These are phyloP conservation scores for Krasilnikovozyma curviuscula DNA, from an alignment of 768 basidiomycete species.

Conservation along the genomic window DNA sequence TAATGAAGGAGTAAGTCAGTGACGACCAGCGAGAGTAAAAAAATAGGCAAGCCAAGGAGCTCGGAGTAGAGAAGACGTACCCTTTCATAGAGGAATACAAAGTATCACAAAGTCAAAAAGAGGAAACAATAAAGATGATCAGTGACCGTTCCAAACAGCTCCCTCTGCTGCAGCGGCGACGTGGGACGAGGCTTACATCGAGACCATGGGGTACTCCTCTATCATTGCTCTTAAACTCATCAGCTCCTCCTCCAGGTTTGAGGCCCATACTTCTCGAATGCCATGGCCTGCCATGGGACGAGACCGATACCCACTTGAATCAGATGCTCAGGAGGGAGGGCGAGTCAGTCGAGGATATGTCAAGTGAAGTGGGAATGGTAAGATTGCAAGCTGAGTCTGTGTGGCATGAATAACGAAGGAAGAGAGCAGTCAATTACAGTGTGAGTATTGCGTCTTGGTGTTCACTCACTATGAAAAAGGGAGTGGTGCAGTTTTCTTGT, in stretches of 20 bases:
- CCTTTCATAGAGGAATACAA: background rate
- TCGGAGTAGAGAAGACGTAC: background rate
- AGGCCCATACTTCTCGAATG: conserved; percentile 88
- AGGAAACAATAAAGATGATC: background rate
- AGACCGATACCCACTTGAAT: background rate
- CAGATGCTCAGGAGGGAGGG: background rate
- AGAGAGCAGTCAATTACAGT: background rate
- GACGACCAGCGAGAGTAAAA: background rate
- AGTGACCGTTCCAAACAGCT: no score
- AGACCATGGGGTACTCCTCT: conserved; percentile 79
- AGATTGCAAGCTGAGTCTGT: background rate
- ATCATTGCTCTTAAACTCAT: conserved; percentile 64
- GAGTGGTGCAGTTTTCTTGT: no score
- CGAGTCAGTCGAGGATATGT: background rate
- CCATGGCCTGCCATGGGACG: background rate
- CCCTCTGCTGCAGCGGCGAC: background rate
- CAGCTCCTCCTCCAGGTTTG: conserved; percentile 85
- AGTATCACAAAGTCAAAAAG: background rate
- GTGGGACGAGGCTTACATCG: conserved; percentile 42
- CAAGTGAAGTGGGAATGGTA: background rate
- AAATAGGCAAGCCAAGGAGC: background rate
- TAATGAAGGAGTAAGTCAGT: conserved; percentile 13
- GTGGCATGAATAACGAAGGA: background rate
- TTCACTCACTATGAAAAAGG: background rate
- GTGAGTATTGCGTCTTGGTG: background rate